phyloP scores from a whole-genome alignment of 2,329 filamentous ascomycete species.

The Rutstroemia sp. region DNA sequence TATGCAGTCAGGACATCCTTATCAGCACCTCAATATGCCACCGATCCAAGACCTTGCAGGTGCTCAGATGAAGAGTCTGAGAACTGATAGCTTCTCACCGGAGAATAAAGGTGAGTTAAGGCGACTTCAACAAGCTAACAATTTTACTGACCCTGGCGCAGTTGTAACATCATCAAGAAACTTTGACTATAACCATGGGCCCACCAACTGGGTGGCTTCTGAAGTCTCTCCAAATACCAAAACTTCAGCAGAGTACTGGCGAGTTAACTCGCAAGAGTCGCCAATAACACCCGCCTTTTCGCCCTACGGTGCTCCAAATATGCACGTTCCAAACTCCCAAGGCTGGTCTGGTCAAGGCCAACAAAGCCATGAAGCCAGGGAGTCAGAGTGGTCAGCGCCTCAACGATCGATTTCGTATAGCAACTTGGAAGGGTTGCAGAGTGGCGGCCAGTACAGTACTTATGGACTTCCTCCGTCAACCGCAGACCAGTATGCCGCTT shows the following conservation, averaged over 20 bases:
- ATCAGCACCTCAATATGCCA: slow-evolving; percentile 38
- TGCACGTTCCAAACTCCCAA: slow-evolving; percentile 23
- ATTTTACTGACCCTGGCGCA: slow-evolving; percentile 18
- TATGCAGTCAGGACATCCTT: slow-evolving; percentile 34
- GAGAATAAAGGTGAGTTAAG: slow-evolving; percentile 26
- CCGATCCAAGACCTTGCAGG: slow-evolving; percentile 40
- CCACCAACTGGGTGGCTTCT: slow-evolving; percentile 27
- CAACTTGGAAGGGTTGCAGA: slow-evolving; percentile 26
- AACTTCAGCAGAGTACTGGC: slow-evolving; percentile 39
- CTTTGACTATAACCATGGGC: slow-evolving; percentile 24
- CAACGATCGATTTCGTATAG: slow-evolving; percentile 30
- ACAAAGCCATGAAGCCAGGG: slow-evolving; percentile 25
- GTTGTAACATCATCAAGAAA: slow-evolving; percentile 25
- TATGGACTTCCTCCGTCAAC: slow-evolving; percentile 17
- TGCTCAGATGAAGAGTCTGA: slow-evolving; percentile 33
- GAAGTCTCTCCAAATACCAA: slow-evolving; percentile 31
- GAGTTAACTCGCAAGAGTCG: slow-evolving; percentile 42
- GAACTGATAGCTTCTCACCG: slow-evolving; percentile 29
- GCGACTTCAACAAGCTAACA: neutral
- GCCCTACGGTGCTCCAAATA: slow-evolving; percentile 37
- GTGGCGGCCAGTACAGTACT: slow-evolving; percentile 21
- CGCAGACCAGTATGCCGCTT: neutral
- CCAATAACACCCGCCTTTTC: slow-evolving; percentile 44
- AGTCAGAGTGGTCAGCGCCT: slow-evolving; percentile 28
- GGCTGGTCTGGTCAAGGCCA: slow-evolving; percentile 25